Conservation (phyloP, 169 alveolate species). For the Plasmodium sp. region DNA sequence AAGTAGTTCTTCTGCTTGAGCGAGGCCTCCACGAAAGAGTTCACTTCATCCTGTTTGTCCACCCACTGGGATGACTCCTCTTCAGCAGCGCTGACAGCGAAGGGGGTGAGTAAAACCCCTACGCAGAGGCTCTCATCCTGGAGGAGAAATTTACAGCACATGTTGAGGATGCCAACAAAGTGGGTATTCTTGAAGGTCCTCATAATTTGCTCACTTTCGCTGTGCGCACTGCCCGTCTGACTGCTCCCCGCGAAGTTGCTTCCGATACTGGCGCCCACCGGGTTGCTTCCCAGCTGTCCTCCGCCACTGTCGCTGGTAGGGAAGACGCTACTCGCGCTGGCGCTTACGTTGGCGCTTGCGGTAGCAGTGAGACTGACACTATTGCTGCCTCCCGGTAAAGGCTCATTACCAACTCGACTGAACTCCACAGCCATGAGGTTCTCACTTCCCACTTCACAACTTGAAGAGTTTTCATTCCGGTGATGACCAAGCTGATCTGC, state of each 20-base stretch:
- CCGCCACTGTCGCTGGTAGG: neutral
- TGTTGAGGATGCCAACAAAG: slow-evolving; percentile 15
- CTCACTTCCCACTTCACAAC: neutral
- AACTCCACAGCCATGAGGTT: neutral
- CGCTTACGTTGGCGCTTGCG: neutral
- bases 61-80: neutral
- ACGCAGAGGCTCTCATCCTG: slow-evolving; percentile 20
- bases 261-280: neutral
- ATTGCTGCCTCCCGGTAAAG: neutral
- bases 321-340: neutral
- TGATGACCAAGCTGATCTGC: neutral
- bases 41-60: slow-evolving; percentile 2
- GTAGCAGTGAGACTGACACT: neutral
- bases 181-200: slow-evolving; percentile 10
- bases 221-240: neutral
- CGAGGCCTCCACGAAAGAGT: neutral
- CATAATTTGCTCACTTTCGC: slow-evolving; percentile 4
- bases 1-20: slow-evolving; percentile 23
- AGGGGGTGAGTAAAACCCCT: neutral
- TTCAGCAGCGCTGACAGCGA: neutral
- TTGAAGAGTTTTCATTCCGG: neutral
- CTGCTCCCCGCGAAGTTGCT: slow-evolving; percentile 1
- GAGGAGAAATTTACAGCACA: slow-evolving; percentile 37
- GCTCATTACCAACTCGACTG: neutral
- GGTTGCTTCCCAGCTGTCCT: neutral